Evolutionary conservation across 2,329 filamentous ascomycete genomes (phyloP).

Genomic region (Apiospora pterosperma): DNA sequence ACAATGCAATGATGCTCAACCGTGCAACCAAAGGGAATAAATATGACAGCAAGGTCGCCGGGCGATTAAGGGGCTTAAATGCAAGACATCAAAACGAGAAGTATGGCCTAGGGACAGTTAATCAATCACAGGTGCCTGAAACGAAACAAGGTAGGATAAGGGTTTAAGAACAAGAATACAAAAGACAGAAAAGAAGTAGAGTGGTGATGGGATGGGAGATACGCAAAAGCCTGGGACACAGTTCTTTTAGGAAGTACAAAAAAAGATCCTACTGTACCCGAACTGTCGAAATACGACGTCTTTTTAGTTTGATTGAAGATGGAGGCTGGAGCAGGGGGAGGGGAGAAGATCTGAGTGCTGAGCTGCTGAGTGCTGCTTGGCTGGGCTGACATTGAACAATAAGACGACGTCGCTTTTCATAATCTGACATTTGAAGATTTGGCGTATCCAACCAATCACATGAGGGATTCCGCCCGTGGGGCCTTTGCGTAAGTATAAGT

Average conservation of each 20-base stretch:
- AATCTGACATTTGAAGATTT: neutral
- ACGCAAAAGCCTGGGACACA: neutral
- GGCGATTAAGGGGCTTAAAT: slow-evolving; percentile 1
- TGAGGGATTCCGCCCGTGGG: neutral
- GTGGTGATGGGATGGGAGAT: neutral
- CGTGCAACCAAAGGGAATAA: neutral
- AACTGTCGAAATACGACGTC: neutral
- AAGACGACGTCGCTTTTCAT: neutral
- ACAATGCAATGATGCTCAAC: neutral
- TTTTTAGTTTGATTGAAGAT: neutral
- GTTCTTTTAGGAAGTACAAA: neutral
- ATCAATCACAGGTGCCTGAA: neutral
- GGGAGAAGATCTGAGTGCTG: neutral
- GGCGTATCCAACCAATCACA: neutral
- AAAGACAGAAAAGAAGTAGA: neutral
- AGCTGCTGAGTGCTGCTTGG: no score
- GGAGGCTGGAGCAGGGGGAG: neutral
- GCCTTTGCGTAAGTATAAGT: neutral
- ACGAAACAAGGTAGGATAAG: neutral
- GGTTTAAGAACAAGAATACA: neutral
- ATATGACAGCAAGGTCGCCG: neutral
- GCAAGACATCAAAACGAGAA: neutral
- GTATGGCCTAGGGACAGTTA: neutral
- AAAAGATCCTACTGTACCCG: neutral
- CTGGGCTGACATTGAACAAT: neutral